Evolutionary conservation across 2,329 filamentous ascomycete species (phyloP), one percentile per base, ranked within the genome.

Genomic region (Alternaria rosae): DNA sequence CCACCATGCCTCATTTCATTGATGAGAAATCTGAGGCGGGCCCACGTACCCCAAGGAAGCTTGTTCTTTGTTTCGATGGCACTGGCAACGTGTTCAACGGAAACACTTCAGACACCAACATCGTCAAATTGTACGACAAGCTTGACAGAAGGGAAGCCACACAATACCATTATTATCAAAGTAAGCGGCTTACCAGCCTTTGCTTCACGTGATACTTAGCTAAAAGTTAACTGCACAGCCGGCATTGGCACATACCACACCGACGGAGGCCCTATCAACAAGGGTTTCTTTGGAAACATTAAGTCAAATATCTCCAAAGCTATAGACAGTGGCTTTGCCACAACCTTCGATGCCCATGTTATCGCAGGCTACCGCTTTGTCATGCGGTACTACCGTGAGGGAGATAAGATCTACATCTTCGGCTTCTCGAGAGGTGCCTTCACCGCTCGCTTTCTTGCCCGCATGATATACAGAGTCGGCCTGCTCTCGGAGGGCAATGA

Each of bases 391-490:
- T 78, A 76, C 59, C 58, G 57, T 10, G 62, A 61, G 0, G 76
- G 74, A 6, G 76, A 76, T 59, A 51, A 69, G 38, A 76, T 78
- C 30, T 78, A 75, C 66, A 71, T 78, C 26, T 78, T 78, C 57
- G 76, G 76, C 26, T 78, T 78, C 67, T 74, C 70, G 20, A 65
- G 75, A 25, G 76, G 76, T 8, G 75, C 77, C 2, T 78, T 75
- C 48, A 78, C 76, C 1, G 76, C 76, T 8, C 69, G 76, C 5
- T 79, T 78, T 43, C 68, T 78, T 10, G 67, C 70, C 20, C 63
- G 65, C 47, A 74, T 76, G 65, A 57, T 76, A 15, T 65, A 66
- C 48, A 61, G 60, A 9, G 62, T 74, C 8, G 72, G 73, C 2
- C 61, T 75, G 2, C 62, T 75, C 3, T 72, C 68, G 0, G 57